Percentiles rank a stretch among this genome's conserved stretches.
phyloP scores from a whole-genome alignment of 208 protist genomes.

The Leishmania turanica region DNA sequence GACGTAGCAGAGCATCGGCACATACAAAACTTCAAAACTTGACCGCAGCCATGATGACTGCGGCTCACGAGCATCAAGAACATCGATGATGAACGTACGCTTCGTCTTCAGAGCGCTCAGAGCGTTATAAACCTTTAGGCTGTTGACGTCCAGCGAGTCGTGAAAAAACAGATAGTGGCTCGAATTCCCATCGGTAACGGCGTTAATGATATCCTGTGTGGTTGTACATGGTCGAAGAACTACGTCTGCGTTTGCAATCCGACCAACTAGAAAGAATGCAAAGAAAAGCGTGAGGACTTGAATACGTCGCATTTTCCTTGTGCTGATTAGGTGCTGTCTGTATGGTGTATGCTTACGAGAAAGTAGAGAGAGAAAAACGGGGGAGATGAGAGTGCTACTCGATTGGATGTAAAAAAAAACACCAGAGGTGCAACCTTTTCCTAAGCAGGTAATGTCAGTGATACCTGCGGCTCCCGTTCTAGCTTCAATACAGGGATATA shows the following conservation, averaged over 20 bases:
- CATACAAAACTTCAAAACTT: slow-evolving; percentile 22
- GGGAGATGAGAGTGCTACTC: not conserved
- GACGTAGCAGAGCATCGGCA: slow-evolving; percentile 16
- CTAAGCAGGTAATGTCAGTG: not conserved
- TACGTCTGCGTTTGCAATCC: slow-evolving; percentile 11
- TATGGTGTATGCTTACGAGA: not conserved
- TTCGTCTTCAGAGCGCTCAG: slow-evolving; percentile 13
- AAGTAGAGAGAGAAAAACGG: not conserved
- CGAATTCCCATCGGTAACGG: slow-evolving; percentile 7
- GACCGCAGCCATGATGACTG: slow-evolving; percentile 23
- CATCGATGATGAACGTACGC: slow-evolving; percentile 7
- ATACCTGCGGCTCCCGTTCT: not conserved
- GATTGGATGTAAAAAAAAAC: not conserved
- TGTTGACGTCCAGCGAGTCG: slow-evolving; percentile 38
- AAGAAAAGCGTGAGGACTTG: not conserved
- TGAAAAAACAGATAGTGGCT: slow-evolving; percentile 37
- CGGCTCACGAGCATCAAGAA: slow-evolving; percentile 23
- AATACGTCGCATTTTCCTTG: slow-evolving; percentile 1
- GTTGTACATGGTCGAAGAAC: slow-evolving; percentile 11
- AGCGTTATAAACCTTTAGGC: slow-evolving; percentile 30
- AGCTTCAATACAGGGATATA: not conserved
- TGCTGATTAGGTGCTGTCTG: not conserved
- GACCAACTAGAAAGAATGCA: not conserved
- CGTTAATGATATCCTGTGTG: slow-evolving; percentile 5
- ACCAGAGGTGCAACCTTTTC: not conserved